A percentile compares a stretch with the other conserved stretches of the same genome.
Evolutionary conservation across 164 flowering plant genomes (phyloP).

Genomic region (Vitis rupestris): DNA sequence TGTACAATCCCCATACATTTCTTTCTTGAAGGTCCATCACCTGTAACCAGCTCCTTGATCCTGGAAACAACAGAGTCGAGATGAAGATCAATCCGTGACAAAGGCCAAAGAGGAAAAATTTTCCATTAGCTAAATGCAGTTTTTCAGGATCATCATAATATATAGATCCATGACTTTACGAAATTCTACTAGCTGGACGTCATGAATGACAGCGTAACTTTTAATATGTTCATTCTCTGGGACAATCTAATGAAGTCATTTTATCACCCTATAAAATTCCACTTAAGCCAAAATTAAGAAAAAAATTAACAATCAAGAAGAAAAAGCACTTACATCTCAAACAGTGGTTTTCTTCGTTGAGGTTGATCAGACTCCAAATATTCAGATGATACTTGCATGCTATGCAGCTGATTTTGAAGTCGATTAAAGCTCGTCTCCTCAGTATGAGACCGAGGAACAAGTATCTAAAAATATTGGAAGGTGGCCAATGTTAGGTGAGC

Average conservation of each 20-base stretch:
- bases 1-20: slow-evolving; percentile 56
- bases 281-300: not conserved
- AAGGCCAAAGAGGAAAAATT: not conserved
- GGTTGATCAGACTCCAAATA: slow-evolving; percentile 71
- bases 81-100: not conserved
- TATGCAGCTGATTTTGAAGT: slow-evolving; percentile 4
- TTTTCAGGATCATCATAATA: not conserved
- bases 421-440: slow-evolving; percentile 7
- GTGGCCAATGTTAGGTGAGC: slow-evolving; percentile 12
- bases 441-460: slow-evolving; percentile 32
- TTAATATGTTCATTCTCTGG: too few species aligned
- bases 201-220: too few species aligned
- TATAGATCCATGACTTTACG: not conserved
- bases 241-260: too few species aligned
- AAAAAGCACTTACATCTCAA: slow-evolving; percentile 51
- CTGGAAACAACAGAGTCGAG: slow-evolving; percentile 28
- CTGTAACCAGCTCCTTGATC: slow-evolving; percentile 53
- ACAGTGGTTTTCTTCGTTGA: slow-evolving; percentile 56
- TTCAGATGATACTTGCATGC: slow-evolving; percentile 31
- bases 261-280: not conserved
- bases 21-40: slow-evolving; percentile 25
- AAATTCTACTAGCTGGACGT: not conserved
- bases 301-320: not conserved
- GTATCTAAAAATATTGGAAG: slow-evolving; percentile 26
- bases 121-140: not conserved